phyloP scores from a whole-genome alignment of 345 rosid genomes.

The Citrus hindsii region DNA sequence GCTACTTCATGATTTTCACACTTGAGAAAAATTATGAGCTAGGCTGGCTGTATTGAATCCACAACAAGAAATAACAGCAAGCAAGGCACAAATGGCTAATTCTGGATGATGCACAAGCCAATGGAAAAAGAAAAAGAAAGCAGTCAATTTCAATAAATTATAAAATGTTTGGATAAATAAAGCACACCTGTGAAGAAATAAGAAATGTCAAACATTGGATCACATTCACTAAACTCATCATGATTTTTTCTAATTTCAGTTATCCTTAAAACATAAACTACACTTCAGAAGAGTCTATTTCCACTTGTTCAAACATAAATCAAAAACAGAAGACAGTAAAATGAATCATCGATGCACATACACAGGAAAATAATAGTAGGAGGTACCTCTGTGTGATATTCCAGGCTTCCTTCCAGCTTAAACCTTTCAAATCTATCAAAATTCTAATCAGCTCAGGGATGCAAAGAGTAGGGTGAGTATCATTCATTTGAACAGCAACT shows the following conservation, averaged over 20 bases:
- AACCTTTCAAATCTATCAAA: conserved; percentile 68
- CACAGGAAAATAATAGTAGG: not conserved
- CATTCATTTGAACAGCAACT: conserved; percentile 85
- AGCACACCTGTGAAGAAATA: not conserved
- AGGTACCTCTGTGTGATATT: conserved; percentile 65
- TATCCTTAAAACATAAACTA: not conserved
- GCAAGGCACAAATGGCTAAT: not conserved
- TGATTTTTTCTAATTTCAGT: not conserved
- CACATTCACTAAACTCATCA: not conserved
- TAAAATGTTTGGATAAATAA: not conserved
- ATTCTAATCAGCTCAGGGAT: conserved; percentile 77
- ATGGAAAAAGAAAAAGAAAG: not conserved
- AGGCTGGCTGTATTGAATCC: not conserved
- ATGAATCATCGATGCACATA: not conserved
- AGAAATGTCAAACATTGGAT: not conserved
- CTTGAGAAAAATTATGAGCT: not conserved
- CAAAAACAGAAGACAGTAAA: not conserved
- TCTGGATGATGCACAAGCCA: not conserved
- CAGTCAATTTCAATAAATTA: not conserved
- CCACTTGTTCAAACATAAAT: not conserved
- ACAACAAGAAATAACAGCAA: not conserved
- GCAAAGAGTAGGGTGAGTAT: conserved; percentile 80
- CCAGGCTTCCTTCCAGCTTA: conserved; percentile 76
- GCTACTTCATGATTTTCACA: not conserved
- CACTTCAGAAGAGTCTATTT: not conserved